Percentiles rank a stretch among this genome's conserved stretches.
Conservation (phyloP, 2,329 filamentous ascomycete genomes). For the Paramyrothecium roridum region DNA sequence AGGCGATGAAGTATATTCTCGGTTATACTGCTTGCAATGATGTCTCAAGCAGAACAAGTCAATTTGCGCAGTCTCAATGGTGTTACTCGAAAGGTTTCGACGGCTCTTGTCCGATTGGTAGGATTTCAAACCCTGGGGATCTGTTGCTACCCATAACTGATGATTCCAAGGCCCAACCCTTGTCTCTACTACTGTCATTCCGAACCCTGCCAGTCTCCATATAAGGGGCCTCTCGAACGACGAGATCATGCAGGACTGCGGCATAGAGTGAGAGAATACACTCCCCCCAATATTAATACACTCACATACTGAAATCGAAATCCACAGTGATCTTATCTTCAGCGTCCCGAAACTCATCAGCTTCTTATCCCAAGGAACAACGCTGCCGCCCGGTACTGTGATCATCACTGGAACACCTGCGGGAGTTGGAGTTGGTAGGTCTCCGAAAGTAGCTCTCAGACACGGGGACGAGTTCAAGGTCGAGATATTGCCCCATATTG, state of each 20-base stretch:
- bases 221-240: conserved; percentile 47
- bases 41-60: conserved; percentile 41
- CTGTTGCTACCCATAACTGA: background rate
- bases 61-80: conserved; percentile 22
- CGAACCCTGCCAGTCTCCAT: conserved; percentile 35
- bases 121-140: background rate
- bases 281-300: conserved; percentile 16
- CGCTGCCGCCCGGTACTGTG: conserved; percentile 34
- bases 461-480: conserved; percentile 39
- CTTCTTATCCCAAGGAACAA: conserved; percentile 41
- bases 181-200: conserved; percentile 38
- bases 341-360: conserved; percentile 40
- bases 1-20: conserved; percentile 58
- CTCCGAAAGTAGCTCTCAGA: conserved; percentile 31
- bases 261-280: conserved; percentile 17
- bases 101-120: conserved; percentile 44
- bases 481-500: conserved; percentile 39
- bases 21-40: conserved; percentile 65
- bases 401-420: conserved; percentile 42
- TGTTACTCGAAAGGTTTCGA: conserved; percentile 56
- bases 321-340: conserved; percentile 56
- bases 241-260: conserved; percentile 44
- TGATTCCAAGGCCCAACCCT: conserved; percentile 38
- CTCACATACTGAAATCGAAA: conserved; percentile 32
- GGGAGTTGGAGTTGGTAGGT: conserved; percentile 34